Evolutionary conservation across 2,329 filamentous ascomycete species (phyloP).

Genomic region (Xylariaceae sp.): DNA sequence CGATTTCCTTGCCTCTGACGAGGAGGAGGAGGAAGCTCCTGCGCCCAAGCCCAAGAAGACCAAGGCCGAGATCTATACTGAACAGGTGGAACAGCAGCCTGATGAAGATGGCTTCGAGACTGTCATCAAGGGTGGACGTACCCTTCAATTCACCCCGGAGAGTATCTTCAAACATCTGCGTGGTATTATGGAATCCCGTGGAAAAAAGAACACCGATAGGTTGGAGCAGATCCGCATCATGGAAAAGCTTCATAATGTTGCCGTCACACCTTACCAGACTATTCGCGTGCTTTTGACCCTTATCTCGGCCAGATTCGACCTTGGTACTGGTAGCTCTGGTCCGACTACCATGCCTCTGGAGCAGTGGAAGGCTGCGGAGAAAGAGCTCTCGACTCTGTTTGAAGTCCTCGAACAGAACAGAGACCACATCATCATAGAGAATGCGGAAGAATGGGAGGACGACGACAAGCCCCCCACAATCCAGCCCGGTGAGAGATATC

Average conservation of each 20-base stretch:
- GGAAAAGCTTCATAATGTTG: slow-evolving; percentile 92
- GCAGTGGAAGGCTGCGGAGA: slow-evolving; percentile 93
- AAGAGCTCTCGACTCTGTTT: slow-evolving; percentile 77
- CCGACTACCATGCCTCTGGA: slow-evolving; percentile 83
- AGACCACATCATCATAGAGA: slow-evolving; percentile 83
- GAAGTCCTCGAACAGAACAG: slow-evolving; percentile 74
- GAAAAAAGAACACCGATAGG: slow-evolving; percentile 98
- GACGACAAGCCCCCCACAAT: slow-evolving; percentile 88
- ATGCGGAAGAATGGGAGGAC: slow-evolving; percentile 97
- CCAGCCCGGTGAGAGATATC: slow-evolving; percentile 70
- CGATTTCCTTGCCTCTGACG: slow-evolving; percentile 51
- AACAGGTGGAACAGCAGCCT: slow-evolving; percentile 47
- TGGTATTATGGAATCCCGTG: slow-evolving; percentile 88
- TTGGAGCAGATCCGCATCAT: slow-evolving; percentile 93
- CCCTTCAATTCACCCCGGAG: slow-evolving; percentile 90
- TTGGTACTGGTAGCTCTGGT: slow-evolving; percentile 66
- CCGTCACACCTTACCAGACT: slow-evolving; percentile 86
- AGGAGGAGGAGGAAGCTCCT: slow-evolving; percentile 66
- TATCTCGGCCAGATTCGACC: slow-evolving; percentile 91
- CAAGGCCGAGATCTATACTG: slow-evolving; percentile 50
- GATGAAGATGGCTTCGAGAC: slow-evolving; percentile 87
- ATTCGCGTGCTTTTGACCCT: slow-evolving; percentile 89
- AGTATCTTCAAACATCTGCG: slow-evolving; percentile 97
- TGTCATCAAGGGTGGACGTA: slow-evolving; percentile 84
- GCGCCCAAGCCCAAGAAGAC: slow-evolving; percentile 52